Conservation (phyloP, 2,329 filamentous ascomycete genomes). For the Atkinsonella texensis region DNA sequence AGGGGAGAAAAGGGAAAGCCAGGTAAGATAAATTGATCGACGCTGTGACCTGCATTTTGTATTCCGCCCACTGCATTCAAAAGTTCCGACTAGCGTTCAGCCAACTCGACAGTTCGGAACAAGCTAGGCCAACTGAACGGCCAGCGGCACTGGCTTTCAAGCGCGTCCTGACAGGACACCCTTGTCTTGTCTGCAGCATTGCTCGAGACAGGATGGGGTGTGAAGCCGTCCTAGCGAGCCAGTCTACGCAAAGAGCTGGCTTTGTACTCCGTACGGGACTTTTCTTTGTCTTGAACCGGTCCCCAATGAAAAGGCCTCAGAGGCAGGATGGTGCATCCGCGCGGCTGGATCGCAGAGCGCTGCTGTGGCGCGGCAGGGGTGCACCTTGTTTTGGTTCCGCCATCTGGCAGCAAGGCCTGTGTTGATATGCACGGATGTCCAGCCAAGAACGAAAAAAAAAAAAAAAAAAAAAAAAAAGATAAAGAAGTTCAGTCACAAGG, state of each 20-base stretch:
- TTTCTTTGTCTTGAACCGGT: neutral
- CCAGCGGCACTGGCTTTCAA: neutral
- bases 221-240: neutral
- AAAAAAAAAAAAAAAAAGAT: neutral
- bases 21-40: slow-evolving; percentile 5
- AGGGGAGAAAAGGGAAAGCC: slow-evolving; percentile 7
- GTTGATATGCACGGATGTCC: neutral
- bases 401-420: neutral
- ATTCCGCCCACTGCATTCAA: neutral
- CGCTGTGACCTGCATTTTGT: neutral
- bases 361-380: neutral
- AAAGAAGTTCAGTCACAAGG: neutral
- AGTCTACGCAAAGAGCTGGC: neutral
- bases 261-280: neutral
- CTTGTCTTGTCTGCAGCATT: neutral
- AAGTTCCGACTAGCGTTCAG: neutral
- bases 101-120: neutral
- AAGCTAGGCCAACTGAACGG: neutral
- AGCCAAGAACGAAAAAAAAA: neutral
- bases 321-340: neutral
- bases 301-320: neutral
- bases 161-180: neutral
- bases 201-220: neutral
- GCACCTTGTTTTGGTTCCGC: neutral
- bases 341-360: neutral